Conservation (phyloP, 2,329 filamentous ascomycete species). For the Claviceps purpurea region DNA sequence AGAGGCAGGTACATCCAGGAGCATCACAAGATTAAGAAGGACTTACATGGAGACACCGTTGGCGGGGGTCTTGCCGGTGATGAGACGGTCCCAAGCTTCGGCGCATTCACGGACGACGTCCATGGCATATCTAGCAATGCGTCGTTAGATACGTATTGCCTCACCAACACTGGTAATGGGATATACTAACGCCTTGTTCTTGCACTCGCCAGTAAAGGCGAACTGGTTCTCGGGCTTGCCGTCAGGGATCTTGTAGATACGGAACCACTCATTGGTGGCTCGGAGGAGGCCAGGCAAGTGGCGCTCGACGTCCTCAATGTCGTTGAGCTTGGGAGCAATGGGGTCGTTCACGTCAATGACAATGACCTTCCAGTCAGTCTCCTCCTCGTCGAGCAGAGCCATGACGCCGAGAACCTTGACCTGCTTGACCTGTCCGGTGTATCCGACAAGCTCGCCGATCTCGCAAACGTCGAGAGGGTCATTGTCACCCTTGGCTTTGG, state of each 20-base stretch:
- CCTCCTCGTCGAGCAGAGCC: conserved; percentile 97
- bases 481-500: conserved; percentile 99
- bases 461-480: conserved; percentile 99
- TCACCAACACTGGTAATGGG: neutral
- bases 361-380: conserved; percentile 99
- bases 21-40: neutral
- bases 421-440: conserved; percentile 95
- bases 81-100: conserved; percentile 94
- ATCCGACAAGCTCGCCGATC: conserved; percentile 95
- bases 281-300: conserved; percentile 93
- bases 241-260: conserved; percentile 99
- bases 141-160: conserved; percentile 1
- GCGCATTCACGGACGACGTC: conserved; percentile 92
- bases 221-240: conserved; percentile 99
- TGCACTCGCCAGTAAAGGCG: conserved; percentile 99
- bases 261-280: conserved; percentile 99
- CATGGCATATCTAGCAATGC: conserved; percentile 58
- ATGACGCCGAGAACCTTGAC: conserved; percentile 99
- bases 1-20: neutral
- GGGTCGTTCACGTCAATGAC: conserved; percentile 98
- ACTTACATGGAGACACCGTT: conserved; percentile 72
- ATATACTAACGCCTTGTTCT: conserved; percentile 75
- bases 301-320: conserved; percentile 97
- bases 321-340: conserved; percentile 89
- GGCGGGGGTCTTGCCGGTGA: conserved; percentile 72